Evolutionary conservation across 176 grass and related monocot genomes (phyloP).

Genomic region (Bolboschoenus planiculmis): DNA sequence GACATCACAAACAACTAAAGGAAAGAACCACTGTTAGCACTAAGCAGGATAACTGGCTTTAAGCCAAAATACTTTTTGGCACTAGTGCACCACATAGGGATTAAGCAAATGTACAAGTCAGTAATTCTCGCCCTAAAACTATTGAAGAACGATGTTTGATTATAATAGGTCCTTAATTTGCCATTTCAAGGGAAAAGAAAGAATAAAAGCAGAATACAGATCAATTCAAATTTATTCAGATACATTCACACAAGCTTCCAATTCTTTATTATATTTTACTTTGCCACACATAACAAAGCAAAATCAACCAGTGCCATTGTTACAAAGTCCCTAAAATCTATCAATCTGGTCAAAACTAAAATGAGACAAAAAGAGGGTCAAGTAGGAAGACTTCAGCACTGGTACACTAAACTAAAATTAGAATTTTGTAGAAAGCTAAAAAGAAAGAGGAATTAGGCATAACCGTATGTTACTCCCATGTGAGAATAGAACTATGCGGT

Average conservation of each 20-base stretch:
- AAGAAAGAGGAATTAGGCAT: slow-evolving; percentile 26
- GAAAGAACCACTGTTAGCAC: slow-evolving; percentile 13
- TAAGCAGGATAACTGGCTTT: slow-evolving; percentile 2
- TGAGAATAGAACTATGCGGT: slow-evolving; percentile 28
- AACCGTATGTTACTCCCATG: slow-evolving; percentile 23
- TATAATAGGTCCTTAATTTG: neutral
- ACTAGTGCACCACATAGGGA: neutral
- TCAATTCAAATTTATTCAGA: neutral
- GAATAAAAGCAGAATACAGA: neutral
- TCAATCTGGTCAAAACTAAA: neutral
- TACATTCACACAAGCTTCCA: neutral
- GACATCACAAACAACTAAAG: neutral
- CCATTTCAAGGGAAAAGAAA: neutral
- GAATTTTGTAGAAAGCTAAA: slow-evolving; percentile 18
- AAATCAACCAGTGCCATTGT: slow-evolving; percentile 1
- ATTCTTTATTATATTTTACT: neutral
- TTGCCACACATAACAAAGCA: neutral
- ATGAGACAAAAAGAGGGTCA: neutral
- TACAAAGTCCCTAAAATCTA: neutral
- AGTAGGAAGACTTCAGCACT: neutral
- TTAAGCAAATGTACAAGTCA: slow-evolving; percentile 11
- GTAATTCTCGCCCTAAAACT: neutral
- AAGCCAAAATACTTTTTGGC: neutral
- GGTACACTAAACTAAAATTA: slow-evolving; percentile 5
- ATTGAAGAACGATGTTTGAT: neutral